Evolutionary conservation across 768 basidiomycete species (phyloP), one percentile per base, ranked within the genome.

Genomic region (Hericium erinaceus): DNA sequence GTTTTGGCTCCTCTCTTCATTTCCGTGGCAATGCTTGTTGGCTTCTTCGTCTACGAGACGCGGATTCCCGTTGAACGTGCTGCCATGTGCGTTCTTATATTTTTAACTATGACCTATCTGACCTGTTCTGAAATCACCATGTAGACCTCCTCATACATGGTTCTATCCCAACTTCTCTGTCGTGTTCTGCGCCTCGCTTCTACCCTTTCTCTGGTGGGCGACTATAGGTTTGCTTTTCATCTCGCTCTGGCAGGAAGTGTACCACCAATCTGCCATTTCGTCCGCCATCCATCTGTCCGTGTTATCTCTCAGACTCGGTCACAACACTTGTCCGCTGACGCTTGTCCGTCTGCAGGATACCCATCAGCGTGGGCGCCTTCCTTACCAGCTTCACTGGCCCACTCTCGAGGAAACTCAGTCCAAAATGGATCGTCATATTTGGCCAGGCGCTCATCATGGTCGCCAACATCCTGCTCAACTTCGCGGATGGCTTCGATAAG

Each of bases 381-480:
- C 61, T 81, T 52, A 74, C 75, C 33, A 60, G 76, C 2, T 65
- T 70, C 65, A 70, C 74, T 1, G 75, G 77, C n/a, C 54, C 71
- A 11, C 59, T 79, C 39, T 68, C 76, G 13, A 72, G 69, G 48
- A 56, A 60, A 40, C 61, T 69, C 9, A 62, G 72, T 41, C 69
- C 68, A 33, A 82, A 81, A 63, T 77, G 72, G 68, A 67, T 79
- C 48, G 75, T 80, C 58, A 66, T 80, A 20, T 58, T 65, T 41
- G 80, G 76, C 8, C 70, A 75, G 52, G 56, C 64, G 37, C 60
- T 78, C 54, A 61, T 74, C 41, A 61, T 75, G 39, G 57, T 71
- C 12, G 71, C 74, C 12, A 79, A 74, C 2, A 57, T 69, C 46
- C 64, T 81, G 20, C 67, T 81, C 41, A 73, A 74, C 13, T 68